Evolutionary conservation across 306 rosid genomes (phyloP).

Genomic region (Quercus mongolica): DNA sequence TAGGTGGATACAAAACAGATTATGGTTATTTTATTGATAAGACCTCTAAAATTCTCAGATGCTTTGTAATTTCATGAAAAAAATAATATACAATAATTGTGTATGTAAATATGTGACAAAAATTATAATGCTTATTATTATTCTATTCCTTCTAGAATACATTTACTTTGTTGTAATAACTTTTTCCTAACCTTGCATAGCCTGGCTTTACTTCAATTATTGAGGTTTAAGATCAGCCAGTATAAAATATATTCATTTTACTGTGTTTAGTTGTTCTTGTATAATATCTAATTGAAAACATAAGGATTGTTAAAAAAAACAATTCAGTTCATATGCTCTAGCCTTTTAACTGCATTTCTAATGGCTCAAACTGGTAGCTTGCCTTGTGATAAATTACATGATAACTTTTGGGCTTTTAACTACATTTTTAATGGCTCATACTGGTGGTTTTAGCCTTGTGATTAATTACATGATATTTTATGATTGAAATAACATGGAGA

Average conservation of each 20-base stretch:
- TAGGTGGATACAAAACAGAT: background rate
- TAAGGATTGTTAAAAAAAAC: background rate
- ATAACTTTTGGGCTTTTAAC: background rate
- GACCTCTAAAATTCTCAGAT: background rate
- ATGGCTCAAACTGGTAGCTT: background rate
- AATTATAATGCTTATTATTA: background rate
- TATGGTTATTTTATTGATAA: background rate
- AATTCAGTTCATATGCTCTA: background rate
- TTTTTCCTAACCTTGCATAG: background rate
- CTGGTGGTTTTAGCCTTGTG: background rate
- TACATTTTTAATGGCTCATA: background rate
- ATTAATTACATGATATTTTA: background rate
- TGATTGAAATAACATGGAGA: background rate
- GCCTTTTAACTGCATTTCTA: background rate
- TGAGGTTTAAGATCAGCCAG: background rate
- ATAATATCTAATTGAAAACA: background rate
- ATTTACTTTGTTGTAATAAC: background rate
- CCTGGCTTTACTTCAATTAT: background rate
- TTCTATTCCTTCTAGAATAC: background rate
- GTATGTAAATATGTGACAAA: background rate
- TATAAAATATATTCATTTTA: background rate
- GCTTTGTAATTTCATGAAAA: background rate
- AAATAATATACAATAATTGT: too few species aligned
- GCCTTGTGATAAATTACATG: background rate
- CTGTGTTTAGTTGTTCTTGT: background rate